Evolutionary conservation across 2,329 filamentous ascomycete genomes (phyloP).

Genomic region (Hypoxylon sp.): DNA sequence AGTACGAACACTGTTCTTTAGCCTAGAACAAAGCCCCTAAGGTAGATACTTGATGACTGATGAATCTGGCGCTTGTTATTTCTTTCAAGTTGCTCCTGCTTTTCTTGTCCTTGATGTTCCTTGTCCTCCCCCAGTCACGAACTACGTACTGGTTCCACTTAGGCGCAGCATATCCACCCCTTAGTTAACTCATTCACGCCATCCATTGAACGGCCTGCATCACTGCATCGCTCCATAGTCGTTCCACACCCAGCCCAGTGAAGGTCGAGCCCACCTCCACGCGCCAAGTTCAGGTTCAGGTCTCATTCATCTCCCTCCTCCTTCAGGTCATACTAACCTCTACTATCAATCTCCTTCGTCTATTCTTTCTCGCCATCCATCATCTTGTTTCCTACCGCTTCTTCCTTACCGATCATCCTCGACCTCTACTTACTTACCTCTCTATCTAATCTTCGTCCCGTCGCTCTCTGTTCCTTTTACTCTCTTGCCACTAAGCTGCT

Average conservation of each 20-base stretch:
- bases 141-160: constrained; percentile 38
- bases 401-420: constrained; percentile 49
- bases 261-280: constrained; percentile 42
- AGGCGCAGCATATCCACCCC: constrained; percentile 33
- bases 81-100: constrained; percentile 1
- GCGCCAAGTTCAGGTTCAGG: constrained; percentile 34
- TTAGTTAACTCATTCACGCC: constrained; percentile 47
- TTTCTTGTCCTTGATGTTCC: constrained; percentile 24
- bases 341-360: constrained; percentile 47
- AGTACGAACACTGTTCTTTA: constrained; percentile 31
- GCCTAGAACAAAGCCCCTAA: constrained; percentile 8
- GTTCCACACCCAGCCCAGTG: constrained; percentile 50
- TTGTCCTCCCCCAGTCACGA: constrained; percentile 33
- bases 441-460: constrained; percentile 54
- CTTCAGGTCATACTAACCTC: constrained; percentile 44
- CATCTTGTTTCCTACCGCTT: constrained; percentile 42
- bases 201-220: constrained; percentile 43
- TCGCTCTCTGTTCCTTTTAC: constrained; percentile 55
- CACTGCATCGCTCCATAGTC: constrained; percentile 53
- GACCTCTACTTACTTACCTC: constrained; percentile 32
- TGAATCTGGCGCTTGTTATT: constrained; percentile 24
- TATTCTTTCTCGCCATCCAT: constrained; percentile 33
- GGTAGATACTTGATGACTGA: constrained; percentile 10
- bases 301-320: constrained; percentile 44
- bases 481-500: constrained; percentile 48